Percentiles rank a stretch among this genome's conserved stretches.
Conservation (phyloP, 1,284 basidiomycete species). For the Naganishia albida region DNA sequence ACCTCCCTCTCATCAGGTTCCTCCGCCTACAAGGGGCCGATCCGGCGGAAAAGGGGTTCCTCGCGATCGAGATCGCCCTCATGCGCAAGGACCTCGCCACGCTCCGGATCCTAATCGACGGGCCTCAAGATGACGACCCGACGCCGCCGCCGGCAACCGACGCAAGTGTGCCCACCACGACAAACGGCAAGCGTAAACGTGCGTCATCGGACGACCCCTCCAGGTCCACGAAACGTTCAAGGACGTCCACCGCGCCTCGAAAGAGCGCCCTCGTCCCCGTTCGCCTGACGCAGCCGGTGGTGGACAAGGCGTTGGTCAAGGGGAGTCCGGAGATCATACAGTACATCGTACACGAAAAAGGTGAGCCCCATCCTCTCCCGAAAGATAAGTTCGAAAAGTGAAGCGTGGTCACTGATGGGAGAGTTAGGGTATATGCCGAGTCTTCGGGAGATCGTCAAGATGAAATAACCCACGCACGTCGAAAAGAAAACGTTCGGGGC, state of each 20-base stretch:
- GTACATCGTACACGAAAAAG: conserved; percentile 74
- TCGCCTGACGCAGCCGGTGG: neutral
- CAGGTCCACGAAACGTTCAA: neutral
- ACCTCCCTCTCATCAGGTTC: neutral
- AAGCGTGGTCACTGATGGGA: neutral
- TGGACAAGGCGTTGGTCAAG: conserved; percentile 37
- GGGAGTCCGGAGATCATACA: conserved; percentile 64
- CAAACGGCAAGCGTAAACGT: conserved; percentile 30
- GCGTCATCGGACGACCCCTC: conserved; percentile 56
- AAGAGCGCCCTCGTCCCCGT: neutral
- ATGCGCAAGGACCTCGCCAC: neutral
- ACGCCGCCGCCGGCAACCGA: neutral
- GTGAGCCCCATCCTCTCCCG: conserved; percentile 39
- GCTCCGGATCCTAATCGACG: conserved; percentile 12
- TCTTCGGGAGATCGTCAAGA: conserved; percentile 25
- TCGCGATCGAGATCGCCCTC: conserved; percentile 18
- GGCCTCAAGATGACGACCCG: neutral
- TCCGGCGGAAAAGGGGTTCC: conserved; percentile 3
- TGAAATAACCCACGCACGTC: conserved; percentile 14
- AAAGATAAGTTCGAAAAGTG: neutral
- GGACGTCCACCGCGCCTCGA: neutral
- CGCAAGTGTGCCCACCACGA: conserved; percentile 2
- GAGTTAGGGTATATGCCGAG: conserved; percentile 29
- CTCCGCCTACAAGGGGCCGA: conserved; percentile 11
- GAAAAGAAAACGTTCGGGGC: too few relatives aligned